A percentile compares a stretch with the other conserved stretches of the same genome.
phyloP scores from a whole-genome alignment of 352 stramenopile genomes.

The Saprolegnia diclina region DNA sequence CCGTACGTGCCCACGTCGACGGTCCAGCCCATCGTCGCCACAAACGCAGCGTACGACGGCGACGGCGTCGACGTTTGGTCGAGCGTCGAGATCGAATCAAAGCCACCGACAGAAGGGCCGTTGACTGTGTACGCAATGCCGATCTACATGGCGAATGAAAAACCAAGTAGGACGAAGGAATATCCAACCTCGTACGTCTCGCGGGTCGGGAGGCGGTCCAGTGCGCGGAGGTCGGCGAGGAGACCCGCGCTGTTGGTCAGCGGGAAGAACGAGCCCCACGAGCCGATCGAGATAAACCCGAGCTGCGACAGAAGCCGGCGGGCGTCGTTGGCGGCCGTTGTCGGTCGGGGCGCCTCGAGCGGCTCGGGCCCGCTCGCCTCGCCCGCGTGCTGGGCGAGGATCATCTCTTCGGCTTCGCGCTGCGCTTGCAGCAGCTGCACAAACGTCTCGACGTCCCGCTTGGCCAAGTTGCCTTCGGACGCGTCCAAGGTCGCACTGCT shows the following conservation, averaged over 20 bases:
- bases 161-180: no score
- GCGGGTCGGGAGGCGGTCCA: conserved; percentile 70
- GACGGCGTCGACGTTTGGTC: conserved; percentile 45
- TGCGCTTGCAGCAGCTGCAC: conserved; percentile 19
- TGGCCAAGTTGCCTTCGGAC: conserved; percentile 16
- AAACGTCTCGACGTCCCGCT: neutral
- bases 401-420: conserved; percentile 31
- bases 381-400: conserved; percentile 33
- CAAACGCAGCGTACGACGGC: conserved; percentile 67
- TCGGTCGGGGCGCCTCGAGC: conserved; percentile 50
- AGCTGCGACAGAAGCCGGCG: conserved; percentile 79
- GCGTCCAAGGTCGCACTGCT: neutral
- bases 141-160: no score
- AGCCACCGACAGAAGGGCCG: conserved; percentile 58
- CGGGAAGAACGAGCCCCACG: conserved; percentile 76
- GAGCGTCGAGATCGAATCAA: conserved; percentile 61
- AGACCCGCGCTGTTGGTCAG: conserved; percentile 61
- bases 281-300: conserved; percentile 75
- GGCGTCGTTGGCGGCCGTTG: conserved; percentile 2
- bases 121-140: conserved; percentile 66
- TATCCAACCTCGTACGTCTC: conserved; percentile 70
- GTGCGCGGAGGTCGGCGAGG: conserved; percentile 51
- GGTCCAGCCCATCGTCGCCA: conserved; percentile 58
- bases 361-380: conserved; percentile 56
- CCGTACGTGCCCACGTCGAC: conserved; percentile 40